Evolutionary conservation across 78 protist species (phyloP).

Genomic region (Blattamonas nauphoetae): DNA sequence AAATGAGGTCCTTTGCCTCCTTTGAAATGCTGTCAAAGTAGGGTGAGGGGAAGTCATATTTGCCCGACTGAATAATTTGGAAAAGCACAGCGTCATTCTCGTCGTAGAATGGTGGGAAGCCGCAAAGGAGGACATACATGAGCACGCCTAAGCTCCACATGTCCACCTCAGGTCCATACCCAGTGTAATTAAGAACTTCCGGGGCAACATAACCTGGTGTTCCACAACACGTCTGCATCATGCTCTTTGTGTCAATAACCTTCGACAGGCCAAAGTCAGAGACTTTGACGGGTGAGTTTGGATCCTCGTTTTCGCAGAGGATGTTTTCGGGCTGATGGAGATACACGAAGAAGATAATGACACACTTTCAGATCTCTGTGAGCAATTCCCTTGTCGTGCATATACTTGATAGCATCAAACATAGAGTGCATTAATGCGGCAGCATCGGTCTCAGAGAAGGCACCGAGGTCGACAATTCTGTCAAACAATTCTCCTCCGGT

Average conservation of each 20-base stretch:
- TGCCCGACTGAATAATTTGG: conserved; percentile 63
- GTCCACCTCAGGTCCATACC: conserved; percentile 69
- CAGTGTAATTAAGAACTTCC: conserved; percentile 48
- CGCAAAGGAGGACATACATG: conserved; percentile 63
- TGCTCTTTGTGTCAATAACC: not conserved
- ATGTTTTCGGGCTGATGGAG: conserved; percentile 40
- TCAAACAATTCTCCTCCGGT: conserved; percentile 36
- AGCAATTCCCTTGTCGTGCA: not conserved
- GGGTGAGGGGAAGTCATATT: conserved; percentile 67
- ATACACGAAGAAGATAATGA: not conserved
- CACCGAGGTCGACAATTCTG: not conserved
- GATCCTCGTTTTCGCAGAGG: conserved; percentile 1
- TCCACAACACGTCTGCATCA: conserved; percentile 36
- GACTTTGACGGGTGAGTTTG: conserved; percentile 18
- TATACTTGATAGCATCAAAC: not conserved
- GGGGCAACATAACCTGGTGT: conserved; percentile 52
- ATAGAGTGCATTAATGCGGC: not conserved
- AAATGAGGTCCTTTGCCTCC: conserved; percentile 30
- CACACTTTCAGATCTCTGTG: conserved; percentile 6
- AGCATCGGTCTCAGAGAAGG: conserved; percentile 4
- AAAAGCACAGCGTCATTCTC: conserved; percentile 62
- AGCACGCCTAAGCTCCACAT: conserved; percentile 67
- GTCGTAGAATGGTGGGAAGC: conserved; percentile 79
- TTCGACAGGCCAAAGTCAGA: conserved; percentile 50
- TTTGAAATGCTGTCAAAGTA: conserved; percentile 15